Evolutionary conservation across 2,329 filamentous ascomycete genomes (phyloP).

Genomic region (Alternaria ethzedia): DNA sequence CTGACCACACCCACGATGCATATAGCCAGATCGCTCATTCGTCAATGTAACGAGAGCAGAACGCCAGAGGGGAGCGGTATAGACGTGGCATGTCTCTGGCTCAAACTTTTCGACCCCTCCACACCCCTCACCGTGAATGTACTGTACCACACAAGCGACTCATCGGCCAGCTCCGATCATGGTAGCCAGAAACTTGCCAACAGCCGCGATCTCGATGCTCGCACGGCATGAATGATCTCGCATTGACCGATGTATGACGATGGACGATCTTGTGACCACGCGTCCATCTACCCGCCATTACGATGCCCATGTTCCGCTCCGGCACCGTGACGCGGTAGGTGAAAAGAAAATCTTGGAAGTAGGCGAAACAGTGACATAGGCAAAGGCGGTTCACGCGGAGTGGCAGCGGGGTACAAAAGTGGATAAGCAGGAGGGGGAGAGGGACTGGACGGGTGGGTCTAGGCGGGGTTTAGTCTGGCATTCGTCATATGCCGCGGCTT

Average conservation of each 20-base stretch:
- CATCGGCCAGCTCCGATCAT: conserved; percentile 13
- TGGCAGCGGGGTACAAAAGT: conserved; percentile 7
- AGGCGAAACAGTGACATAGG: conserved; percentile 2
- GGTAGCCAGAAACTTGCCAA: background rate
- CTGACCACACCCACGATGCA: conserved; percentile 19
- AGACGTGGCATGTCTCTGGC: conserved; percentile 21
- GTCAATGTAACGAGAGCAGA: conserved; percentile 7
- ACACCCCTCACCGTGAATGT: conserved; percentile 7
- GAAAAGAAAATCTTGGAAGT: background rate
- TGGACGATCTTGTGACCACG: background rate
- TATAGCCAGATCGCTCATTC: conserved; percentile 1
- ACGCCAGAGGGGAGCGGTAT: conserved; percentile 3
- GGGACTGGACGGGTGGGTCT: background rate
- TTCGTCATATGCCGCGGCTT: conserved; percentile 6
- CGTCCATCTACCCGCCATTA: conserved; percentile 3
- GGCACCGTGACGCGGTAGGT: background rate
- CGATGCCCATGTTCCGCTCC: background rate
- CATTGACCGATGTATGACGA: conserved; percentile 1
- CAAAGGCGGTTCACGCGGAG: conserved; percentile 14
- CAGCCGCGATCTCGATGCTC: conserved; percentile 3
- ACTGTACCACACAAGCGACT: background rate
- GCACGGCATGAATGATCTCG: conserved; percentile 1
- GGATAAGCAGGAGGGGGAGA: background rate
- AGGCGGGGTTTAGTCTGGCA: conserved; percentile 5
- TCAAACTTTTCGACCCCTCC: conserved; percentile 1